Base-by-base conservation (phyloP, 2,329 filamentous ascomycete species). In the Calonectria ilicicola region DNA sequence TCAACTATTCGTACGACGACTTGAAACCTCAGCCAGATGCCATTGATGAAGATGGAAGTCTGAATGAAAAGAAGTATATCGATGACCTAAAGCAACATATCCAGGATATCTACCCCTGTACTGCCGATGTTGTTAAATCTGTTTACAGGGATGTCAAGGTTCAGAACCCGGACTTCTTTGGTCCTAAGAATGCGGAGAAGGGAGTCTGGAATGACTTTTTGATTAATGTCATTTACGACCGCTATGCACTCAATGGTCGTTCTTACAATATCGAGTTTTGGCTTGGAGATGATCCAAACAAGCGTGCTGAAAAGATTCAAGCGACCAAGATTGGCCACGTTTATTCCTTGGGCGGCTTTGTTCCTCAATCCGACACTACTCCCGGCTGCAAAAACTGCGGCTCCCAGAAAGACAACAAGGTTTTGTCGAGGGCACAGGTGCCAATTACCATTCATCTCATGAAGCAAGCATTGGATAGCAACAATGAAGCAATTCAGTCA, bases 361-460 rank as follows among this genome's bases (percentile, higher is more conserved):
- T 12, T 10, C 32, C 32, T 12, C 5, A n/a, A 17, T 68, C 27
- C 40, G 65, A 2, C 9, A 51, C 3, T 26, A 62, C 65, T 15
- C 58, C 60, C 3, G 40, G 38, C 17, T 49, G 46, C 46, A 14
- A 17, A 19, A 68, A 68, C 65, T 68, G 65, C 42, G 60, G 38
- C 38, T 46, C 35, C 5, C 65, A 68, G 29, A 6, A 17, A 7
- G 53, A 62, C 17, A 26, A 23, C 7, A n/a, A 29, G 4, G 53
- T 69, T 8, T 17, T 69, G 23, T 69, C 67, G 17, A 26, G 35
- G 9, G 67, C 14, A 12, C 67, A 69, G 46, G 47, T 69, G 5
- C 67, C 67, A 23, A 21, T 69, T 7, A 69, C 67, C 1, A 65
- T 69, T 19, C 32, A 26, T 19, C 58, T 69, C 19, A 23, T 69